These are phyloP conservation scores for Epichloe hybrida DNA, from an alignment of 2,329 filamentous ascomycete species.

Conservation along the genomic window DNA sequence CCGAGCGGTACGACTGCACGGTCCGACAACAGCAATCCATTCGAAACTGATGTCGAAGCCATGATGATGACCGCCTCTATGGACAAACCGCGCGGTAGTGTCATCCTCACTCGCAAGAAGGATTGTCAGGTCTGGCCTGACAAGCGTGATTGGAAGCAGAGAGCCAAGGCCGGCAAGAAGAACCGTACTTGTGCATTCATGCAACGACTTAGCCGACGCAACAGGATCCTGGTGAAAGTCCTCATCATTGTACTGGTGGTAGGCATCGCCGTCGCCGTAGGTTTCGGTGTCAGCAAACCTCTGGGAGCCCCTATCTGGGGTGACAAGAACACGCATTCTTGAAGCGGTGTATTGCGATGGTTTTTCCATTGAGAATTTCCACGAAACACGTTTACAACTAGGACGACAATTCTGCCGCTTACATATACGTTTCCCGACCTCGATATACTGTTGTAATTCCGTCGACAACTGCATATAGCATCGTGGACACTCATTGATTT, in stretches of 20 bases:
- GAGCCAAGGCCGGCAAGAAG: conserved; percentile 42
- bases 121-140: conserved; percentile 48
- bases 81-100: conserved; percentile 18
- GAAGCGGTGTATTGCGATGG: neutral
- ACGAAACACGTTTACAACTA: conserved; percentile 10
- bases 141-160: conserved; percentile 45
- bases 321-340: conserved; percentile 9
- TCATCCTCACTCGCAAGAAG: conserved; percentile 19
- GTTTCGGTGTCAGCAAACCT: conserved; percentile 48
- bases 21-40: conserved; percentile 33
- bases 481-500: neutral
- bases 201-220: conserved; percentile 38
- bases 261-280: conserved; percentile 40
- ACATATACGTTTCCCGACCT: neutral
- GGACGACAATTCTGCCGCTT: neutral
- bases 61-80: conserved; percentile 27
- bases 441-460: conserved; percentile 4
- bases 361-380: conserved; percentile 2
- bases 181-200: conserved; percentile 39
- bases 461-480: neutral
- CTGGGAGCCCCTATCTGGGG: conserved; percentile 46
- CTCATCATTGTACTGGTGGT: conserved; percentile 37
- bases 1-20: conserved; percentile 30
- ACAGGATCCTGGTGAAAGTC: conserved; percentile 41
- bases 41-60: conserved; percentile 45